Evolutionary conservation across 495 filamentous ascomycete genomes (phyloP).

Genomic region (Eremomyces bilateralis): DNA sequence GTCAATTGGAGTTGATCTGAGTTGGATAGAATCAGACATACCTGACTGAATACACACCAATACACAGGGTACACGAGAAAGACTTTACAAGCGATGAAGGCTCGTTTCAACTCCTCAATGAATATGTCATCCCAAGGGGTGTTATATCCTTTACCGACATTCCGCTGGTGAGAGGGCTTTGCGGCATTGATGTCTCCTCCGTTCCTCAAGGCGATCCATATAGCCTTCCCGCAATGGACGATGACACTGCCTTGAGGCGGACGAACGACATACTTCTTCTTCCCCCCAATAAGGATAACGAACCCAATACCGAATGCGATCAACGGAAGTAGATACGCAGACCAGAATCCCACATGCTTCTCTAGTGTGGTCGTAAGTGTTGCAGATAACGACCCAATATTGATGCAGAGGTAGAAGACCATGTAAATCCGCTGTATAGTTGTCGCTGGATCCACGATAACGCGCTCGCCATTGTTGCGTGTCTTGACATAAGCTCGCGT

Average conservation of each 20-base stretch:
- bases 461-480: conserved; percentile 48
- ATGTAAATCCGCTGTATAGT: conserved; percentile 58
- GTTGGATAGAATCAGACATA: conserved; percentile 4
- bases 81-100: conserved; percentile 36
- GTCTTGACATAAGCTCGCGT: conserved; percentile 33
- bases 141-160: conserved; percentile 20
- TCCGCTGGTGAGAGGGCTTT: conserved; percentile 35
- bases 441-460: conserved; percentile 52
- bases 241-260: conserved; percentile 43
- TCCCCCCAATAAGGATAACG: conserved; percentile 28
- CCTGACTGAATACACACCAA: too few species aligned
- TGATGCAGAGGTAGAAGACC: conserved; percentile 47
- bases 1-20: too few species aligned
- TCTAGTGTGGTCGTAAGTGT: conserved; percentile 47
- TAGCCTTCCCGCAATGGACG: conserved; percentile 34
- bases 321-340: conserved; percentile 48
- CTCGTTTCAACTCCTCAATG: conserved; percentile 39
- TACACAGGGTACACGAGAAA: conserved; percentile 37
- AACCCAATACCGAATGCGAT: conserved; percentile 36
- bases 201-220: conserved; percentile 34
- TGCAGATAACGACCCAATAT: conserved; percentile 46
- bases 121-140: conserved; percentile 36
- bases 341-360: conserved; percentile 47
- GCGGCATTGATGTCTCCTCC: conserved; percentile 26
- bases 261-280: conserved; percentile 36